Evolutionary conservation across 805 yeast species (phyloP), one percentile per base, ranked within the genome.

Genomic region (Candida berthetii): DNA sequence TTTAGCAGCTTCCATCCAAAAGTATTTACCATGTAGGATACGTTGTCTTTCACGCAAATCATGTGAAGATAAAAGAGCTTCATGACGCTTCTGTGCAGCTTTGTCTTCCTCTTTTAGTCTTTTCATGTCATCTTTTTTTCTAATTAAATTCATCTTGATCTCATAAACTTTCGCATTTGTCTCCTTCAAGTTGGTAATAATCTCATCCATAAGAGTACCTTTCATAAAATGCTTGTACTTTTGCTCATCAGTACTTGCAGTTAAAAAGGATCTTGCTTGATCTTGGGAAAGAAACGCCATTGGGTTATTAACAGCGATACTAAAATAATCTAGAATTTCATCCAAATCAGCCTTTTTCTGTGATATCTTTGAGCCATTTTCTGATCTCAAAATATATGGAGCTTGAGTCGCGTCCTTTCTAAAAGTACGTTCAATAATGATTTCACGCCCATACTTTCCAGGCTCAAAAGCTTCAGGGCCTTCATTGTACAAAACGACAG

Each of bases 251-350:
- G 86, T 72, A 4, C 93, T 78, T 27, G 82, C 77, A 1, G 95
- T 84, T 47, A 93, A 65, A 56, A 93, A 93, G 14, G 90, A 84
- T 49, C 96, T 77, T 2, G 99, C 98, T 45, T 82, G 85, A 51
- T 93, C 97, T 60, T 93, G 99, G 1, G 96, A 87, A 38, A 93
- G 68, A 54, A 93, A 85, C 2, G 96, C 85, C 76, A 93, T 78
- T 6, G 97, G 96, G 52, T 93, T 93, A 52, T 81, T 90, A 20
- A 93, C 82, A 6, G 86, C 81, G 35, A 91, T 81, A 36, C 83
- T 80, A 55, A 82, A 88, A 47, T 72, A 75, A 48, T 76, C 80
- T 37, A 89, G 62, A 3, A 93, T 81, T 5, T 73, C 74, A 48
- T 79, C 87, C 25, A 93, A 62, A 13, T 80, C 84, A 25, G 71